These are phyloP conservation scores for Tetrahymena borealis DNA, from an alignment of 73 alveolate species.

Conservation along the genomic window DNA sequence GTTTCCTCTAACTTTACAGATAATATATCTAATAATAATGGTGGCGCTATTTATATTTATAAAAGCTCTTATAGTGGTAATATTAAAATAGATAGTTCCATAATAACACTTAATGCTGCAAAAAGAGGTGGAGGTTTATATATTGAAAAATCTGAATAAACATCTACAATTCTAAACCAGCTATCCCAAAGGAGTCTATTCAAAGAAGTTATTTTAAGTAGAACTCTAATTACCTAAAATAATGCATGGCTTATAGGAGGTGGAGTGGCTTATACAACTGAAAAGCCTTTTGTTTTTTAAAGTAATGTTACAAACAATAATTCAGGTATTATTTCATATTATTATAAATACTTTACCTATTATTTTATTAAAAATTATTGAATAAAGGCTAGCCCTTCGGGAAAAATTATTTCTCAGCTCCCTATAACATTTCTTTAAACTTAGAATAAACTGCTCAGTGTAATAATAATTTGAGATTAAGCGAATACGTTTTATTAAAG, in stretches of 20 bases:
- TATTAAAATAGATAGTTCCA: background rate
- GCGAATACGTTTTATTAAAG: too few species aligned
- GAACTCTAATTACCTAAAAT: background rate
- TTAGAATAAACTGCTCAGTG: background rate
- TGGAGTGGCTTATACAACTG: background rate
- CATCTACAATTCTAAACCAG: too few species aligned
- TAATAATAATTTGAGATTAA: too few species aligned
- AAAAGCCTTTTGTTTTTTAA: background rate
- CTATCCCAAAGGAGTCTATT: background rate
- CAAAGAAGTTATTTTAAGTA: background rate
- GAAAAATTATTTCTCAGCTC: background rate
- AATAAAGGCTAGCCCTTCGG: background rate
- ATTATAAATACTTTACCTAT: too few species aligned
- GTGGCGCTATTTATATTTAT: background rate
- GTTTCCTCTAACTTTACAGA: background rate
- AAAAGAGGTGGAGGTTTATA: background rate
- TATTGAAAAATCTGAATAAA: background rate
- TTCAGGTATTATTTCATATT: background rate
- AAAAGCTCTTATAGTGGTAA: background rate
- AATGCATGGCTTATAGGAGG: background rate
- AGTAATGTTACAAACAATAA: background rate
- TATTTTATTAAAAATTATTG: too few species aligned
- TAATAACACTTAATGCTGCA: background rate
- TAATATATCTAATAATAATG: background rate
- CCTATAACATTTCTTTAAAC: background rate